phyloP scores from a whole-genome alignment of 2,329 filamentous ascomycete species.

The Aspergillus brasiliensis region DNA sequence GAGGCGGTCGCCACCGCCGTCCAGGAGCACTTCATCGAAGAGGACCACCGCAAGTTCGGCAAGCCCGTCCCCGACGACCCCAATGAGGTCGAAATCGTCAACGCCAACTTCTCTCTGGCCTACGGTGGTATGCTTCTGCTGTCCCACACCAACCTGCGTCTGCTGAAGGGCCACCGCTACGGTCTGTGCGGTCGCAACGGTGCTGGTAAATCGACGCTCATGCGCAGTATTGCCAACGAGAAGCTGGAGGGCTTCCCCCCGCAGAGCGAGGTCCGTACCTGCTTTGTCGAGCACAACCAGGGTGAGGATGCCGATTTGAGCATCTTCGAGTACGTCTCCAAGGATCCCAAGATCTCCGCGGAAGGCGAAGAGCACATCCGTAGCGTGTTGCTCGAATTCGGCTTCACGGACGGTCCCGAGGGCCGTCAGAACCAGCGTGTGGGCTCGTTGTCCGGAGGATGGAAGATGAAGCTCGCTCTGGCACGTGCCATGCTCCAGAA shows the following conservation, averaged over 20 bases:
- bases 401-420: slow-evolving; percentile 86
- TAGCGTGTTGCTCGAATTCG: slow-evolving; percentile 83
- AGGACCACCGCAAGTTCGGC: slow-evolving; percentile 86
- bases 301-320: slow-evolving; percentile 95
- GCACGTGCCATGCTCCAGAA: slow-evolving; percentile 95
- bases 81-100: slow-evolving; percentile 93
- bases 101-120: slow-evolving; percentile 94
- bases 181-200: slow-evolving; percentile 96
- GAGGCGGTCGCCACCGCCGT: slow-evolving; percentile 71
- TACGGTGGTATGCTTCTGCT: slow-evolving; percentile 97
- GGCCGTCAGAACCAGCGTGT: slow-evolving; percentile 88
- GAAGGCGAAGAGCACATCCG: slow-evolving; percentile 81
- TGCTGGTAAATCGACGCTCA: slow-evolving; percentile 97
- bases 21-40: slow-evolving; percentile 75
- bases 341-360: slow-evolving; percentile 81
- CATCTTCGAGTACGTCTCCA: slow-evolving; percentile 88
- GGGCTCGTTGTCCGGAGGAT: slow-evolving; percentile 92
- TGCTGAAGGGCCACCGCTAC: slow-evolving; percentile 95
- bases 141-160: slow-evolving; percentile 90
- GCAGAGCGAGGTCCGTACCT: slow-evolving; percentile 88
- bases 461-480: slow-evolving; percentile 99
- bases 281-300: slow-evolving; percentile 99
- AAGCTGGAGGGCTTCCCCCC: slow-evolving; percentile 97
- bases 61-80: slow-evolving; percentile 84
- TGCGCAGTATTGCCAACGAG: slow-evolving; percentile 92